Percentiles rank a stretch among this genome's conserved stretches.
These are phyloP conservation scores for Priceomyces castillae DNA, from an alignment of 805 yeast genomes.

Conservation along the genomic window DNA sequence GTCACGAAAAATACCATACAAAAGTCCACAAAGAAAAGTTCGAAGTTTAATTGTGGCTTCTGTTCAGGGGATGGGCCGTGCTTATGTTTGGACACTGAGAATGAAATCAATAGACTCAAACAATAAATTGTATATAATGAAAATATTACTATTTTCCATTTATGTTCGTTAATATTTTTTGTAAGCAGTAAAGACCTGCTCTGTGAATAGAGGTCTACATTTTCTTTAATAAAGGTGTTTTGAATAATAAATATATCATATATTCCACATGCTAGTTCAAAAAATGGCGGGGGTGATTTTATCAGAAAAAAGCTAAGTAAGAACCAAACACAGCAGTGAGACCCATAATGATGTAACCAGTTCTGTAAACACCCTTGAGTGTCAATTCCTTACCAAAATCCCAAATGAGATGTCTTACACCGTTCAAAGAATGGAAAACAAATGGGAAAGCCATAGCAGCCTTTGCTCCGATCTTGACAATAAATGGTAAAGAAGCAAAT, in stretches of 20 bases:
- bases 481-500: constrained; percentile 63
- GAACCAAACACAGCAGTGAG: constrained; percentile 58
- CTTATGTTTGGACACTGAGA: constrained; percentile 40
- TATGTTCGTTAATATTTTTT: too few relatives aligned
- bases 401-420: constrained; percentile 93
- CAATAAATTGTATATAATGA: background rate
- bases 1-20: background rate
- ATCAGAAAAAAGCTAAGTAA: constrained; percentile 46
- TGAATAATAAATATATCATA: background rate
- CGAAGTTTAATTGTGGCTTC: constrained; percentile 32
- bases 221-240: too few relatives aligned
- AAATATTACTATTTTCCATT: too few relatives aligned
- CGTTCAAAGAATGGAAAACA: constrained; percentile 82
- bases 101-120: constrained; percentile 7
- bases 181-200: too few relatives aligned
- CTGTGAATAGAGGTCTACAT: too few relatives aligned
- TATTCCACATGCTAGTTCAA: constrained; percentile 1
- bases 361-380: constrained; percentile 83
- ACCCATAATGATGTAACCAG: constrained; percentile 84
- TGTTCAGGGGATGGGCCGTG: constrained; percentile 41
- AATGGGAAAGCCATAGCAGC: constrained; percentile 76
- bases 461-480: constrained; percentile 62
- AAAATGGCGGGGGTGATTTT: background rate
- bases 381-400: constrained; percentile 81
- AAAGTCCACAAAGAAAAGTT: constrained; percentile 12